Evolutionary conservation across 192 early-diverging fungal genomes (phyloP).

Genomic region (Coemansia sp.): DNA sequence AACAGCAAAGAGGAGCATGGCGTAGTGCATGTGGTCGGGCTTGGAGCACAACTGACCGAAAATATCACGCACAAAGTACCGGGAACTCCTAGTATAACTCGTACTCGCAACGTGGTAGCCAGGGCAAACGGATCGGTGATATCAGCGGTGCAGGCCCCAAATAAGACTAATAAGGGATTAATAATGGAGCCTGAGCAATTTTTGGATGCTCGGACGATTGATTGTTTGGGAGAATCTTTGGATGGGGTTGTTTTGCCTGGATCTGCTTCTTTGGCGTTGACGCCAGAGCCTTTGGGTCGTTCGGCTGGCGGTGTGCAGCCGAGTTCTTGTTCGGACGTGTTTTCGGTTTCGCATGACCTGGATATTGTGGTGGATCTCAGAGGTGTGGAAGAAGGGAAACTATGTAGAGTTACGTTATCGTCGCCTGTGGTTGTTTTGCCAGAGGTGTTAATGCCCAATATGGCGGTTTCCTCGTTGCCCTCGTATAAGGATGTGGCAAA

Average conservation of each 20-base stretch:
- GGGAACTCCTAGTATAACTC: background rate
- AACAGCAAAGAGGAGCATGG: background rate
- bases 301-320: constrained; percentile 20
- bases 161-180: background rate
- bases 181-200: background rate
- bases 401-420: constrained; percentile 10
- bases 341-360: constrained; percentile 37
- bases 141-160: background rate
- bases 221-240: constrained; percentile 43
- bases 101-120: background rate
- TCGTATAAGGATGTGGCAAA: constrained; percentile 30
- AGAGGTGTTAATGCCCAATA: constrained; percentile 14
- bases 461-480: constrained; percentile 18
- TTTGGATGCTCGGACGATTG: constrained; percentile 33
- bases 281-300: background rate
- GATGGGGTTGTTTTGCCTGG: constrained; percentile 22
- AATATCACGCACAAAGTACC: background rate
- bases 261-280: constrained; percentile 16
- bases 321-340: constrained; percentile 29
- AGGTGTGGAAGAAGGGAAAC: background rate
- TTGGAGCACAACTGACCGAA: background rate
- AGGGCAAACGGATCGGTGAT: background rate
- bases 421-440: constrained; percentile 38
- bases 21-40: background rate
- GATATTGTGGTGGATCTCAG: constrained; percentile 21